Evolutionary conservation across 2,329 filamentous ascomycete species (phyloP).

Genomic region (Aplosporella prunicola): DNA sequence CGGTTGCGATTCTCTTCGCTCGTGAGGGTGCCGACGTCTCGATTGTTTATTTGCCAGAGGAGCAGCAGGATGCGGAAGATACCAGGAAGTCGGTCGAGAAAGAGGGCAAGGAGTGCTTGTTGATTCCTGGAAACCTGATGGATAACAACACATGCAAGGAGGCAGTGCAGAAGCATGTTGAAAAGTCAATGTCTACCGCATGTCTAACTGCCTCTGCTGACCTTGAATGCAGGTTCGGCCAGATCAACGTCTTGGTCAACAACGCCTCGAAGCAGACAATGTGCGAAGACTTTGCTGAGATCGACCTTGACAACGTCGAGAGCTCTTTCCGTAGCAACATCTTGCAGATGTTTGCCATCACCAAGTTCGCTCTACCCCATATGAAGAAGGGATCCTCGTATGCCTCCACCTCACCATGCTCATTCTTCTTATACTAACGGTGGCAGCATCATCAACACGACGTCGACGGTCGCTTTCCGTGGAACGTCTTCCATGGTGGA

Average conservation of each 20-base stretch:
- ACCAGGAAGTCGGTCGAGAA: slow-evolving; percentile 62
- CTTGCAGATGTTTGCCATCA: slow-evolving; percentile 33
- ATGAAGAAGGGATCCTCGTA: slow-evolving; percentile 35
- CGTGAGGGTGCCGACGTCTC: slow-evolving; percentile 71
- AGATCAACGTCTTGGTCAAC: slow-evolving; percentile 50
- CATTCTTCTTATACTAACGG: too few relatives aligned
- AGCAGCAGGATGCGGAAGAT: slow-evolving; percentile 65
- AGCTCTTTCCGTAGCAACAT: slow-evolving; percentile 44
- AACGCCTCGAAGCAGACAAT: slow-evolving; percentile 47
- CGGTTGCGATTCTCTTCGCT: slow-evolving; percentile 66
- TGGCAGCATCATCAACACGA: slow-evolving; percentile 76
- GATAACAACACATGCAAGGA: slow-evolving; percentile 59
- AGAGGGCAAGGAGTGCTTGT: slow-evolving; percentile 55
- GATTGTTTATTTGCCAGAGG: slow-evolving; percentile 65
- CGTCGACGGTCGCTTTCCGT: slow-evolving; percentile 74
- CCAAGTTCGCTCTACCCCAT: slow-evolving; percentile 39
- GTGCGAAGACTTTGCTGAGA: slow-evolving; percentile 40
- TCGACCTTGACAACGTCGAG: slow-evolving; percentile 45
- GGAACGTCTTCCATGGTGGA: slow-evolving; percentile 41
- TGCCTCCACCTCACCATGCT: slow-evolving; percentile 16
- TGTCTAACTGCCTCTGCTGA: too few relatives aligned
- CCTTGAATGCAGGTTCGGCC: slow-evolving; percentile 43
- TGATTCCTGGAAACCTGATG: slow-evolving; percentile 55
- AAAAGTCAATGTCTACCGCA: too few relatives aligned
- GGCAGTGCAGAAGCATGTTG: slow-evolving; percentile 55